Percentiles rank a stretch among this genome's conserved stretches.
phyloP scores from a whole-genome alignment of 495 filamentous ascomycete species.

The Parachaetomium inaequale region DNA sequence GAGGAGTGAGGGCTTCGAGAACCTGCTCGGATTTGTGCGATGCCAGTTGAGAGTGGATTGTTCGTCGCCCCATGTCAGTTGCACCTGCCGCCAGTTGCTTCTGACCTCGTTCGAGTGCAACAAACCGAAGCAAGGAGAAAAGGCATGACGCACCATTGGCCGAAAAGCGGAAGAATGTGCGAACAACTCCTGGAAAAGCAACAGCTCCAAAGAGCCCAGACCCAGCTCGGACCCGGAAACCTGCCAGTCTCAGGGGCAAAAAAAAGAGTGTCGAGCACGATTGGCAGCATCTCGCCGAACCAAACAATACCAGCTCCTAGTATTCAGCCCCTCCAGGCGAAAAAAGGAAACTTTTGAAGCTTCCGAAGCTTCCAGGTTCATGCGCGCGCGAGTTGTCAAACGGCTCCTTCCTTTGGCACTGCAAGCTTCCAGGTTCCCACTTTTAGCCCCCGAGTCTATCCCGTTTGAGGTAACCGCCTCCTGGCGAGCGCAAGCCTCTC shows the following conservation, averaged over 20 bases:
- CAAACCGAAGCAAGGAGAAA: not conserved
- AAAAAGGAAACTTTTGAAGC: not conserved
- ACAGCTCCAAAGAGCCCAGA: not conserved
- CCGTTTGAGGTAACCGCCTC: not conserved
- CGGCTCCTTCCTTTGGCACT: too few species aligned
- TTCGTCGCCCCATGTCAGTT: not conserved
- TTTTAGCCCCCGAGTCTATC: not conserved
- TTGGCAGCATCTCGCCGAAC: not conserved
- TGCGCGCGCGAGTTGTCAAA: too few species aligned
- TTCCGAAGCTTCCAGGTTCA: not conserved
- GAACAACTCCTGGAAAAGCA: not conserved
- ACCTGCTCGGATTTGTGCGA: not conserved
- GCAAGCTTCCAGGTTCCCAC: not conserved
- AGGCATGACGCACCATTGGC: not conserved
- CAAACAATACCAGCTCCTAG: too few species aligned
- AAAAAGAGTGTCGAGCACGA: not conserved
- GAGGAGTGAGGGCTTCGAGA: too few species aligned
- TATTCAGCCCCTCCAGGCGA: not conserved
- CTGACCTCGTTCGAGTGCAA: not conserved
- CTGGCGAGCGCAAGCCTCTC: not conserved
- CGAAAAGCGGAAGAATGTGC: not conserved
- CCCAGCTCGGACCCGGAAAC: not conserved
- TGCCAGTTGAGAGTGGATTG: not conserved
- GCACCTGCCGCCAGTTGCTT: not conserved
- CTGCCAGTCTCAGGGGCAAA: constrained; percentile 6